A percentile compares a stretch with the other conserved stretches of the same genome.
These are phyloP conservation scores for Exophiala dermatitidis DNA, from an alignment of 2,329 filamentous ascomycete species.

Conservation along the genomic window DNA sequence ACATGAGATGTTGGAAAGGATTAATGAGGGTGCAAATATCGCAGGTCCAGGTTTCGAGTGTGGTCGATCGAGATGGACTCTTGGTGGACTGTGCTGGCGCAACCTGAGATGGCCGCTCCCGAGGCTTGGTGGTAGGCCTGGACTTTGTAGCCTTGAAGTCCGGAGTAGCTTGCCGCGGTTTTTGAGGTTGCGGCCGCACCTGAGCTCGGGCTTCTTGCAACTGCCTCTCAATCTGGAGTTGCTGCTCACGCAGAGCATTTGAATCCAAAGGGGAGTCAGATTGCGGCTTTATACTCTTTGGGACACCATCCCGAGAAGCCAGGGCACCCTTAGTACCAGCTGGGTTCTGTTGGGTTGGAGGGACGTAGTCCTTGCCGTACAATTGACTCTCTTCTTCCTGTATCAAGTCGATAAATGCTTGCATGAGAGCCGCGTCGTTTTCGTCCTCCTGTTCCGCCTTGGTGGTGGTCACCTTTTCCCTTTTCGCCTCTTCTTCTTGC, in stretches of 20 bases:
- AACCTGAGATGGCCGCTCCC: too few species aligned
- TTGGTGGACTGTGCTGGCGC: not conserved
- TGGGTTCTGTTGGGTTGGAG: slow-evolving; percentile 48
- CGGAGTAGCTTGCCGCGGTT: not conserved
- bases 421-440: slow-evolving; percentile 77
- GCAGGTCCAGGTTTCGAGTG: slow-evolving; percentile 49
- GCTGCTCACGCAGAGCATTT: slow-evolving; percentile 13
- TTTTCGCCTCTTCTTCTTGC: slow-evolving; percentile 44
- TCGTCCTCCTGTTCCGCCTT: slow-evolving; percentile 82
- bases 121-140: not conserved
- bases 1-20: slow-evolving; percentile 51
- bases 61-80: slow-evolving; percentile 2
- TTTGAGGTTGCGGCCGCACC: not conserved
- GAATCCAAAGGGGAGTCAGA: slow-evolving; percentile 24
- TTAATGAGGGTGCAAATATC: slow-evolving; percentile 57
- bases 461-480: slow-evolving; percentile 68
- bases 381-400: slow-evolving; percentile 66
- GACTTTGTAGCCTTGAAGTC: not conserved
- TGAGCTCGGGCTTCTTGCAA: slow-evolving; percentile 6
- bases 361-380: slow-evolving; percentile 51
- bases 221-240: slow-evolving; percentile 16
- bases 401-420: slow-evolving; percentile 78
- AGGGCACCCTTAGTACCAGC: slow-evolving; percentile 38
- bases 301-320: slow-evolving; percentile 32
- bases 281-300: slow-evolving; percentile 24